Base-by-base conservation (phyloP, 495 filamentous ascomycete species). In the Trichoderma reesei region DNA sequence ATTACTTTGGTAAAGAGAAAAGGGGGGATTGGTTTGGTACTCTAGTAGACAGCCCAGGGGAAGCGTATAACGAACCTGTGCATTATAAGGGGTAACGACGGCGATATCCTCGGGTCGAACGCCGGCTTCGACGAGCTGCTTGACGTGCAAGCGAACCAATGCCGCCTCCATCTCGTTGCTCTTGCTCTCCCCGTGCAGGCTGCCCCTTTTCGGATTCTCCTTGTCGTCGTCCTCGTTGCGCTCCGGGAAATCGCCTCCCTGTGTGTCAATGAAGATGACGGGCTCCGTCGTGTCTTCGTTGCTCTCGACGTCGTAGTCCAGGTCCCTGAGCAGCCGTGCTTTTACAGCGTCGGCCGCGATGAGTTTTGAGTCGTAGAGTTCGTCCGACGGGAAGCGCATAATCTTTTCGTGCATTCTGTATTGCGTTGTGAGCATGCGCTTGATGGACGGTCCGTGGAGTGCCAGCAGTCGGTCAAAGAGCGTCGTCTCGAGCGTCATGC, bases 391-490 rank as follows among this genome's bases (percentile, higher is more conserved):
- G 72, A 97, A 98, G 42, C 82, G 79, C 94, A 97, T 98, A 70
- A 99, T 98, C 60, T 80, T 82, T 69, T 90, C 87, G 73, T 99
- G 93, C 94, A 99, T 99, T 9, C 94, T 90, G 74, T 99, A 99
- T 77, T 99, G 94, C 2, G 90, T 96, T n/a, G 90, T 97, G 11
- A 98, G 82, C 88, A 97, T 94, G 33, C 88, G 79, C 78, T 98
- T 99, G 74, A 99, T 90, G 0, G 75, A 78, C 3, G 86, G 74
- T 1, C 94, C 95, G 70, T 99, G 90, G 3, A 97, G 78, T 6
- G 79, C 79, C 20, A 99, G 80, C 20, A 99, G 79, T 33, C 94
- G 82, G 71, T 96, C 92, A 72, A 99, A 99, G 5, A 99, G 79
- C 0, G 94, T 98, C 1, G 80, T 88, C 70, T 96, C 91, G 1